These are phyloP conservation scores for Neonectria hederae DNA, from an alignment of 2,329 filamentous ascomycete species.

Conservation along the genomic window DNA sequence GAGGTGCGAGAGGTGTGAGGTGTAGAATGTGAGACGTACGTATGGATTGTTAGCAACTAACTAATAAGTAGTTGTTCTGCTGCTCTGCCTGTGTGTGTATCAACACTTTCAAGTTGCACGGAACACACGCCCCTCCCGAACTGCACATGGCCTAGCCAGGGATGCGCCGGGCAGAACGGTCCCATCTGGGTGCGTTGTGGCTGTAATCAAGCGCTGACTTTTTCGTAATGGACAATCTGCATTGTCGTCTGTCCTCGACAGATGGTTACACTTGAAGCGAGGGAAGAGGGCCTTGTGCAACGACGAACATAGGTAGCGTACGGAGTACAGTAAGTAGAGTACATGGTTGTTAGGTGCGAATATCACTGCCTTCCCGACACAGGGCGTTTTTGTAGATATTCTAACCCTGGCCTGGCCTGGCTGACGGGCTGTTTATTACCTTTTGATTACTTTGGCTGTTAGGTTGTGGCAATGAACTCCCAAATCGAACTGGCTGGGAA, in stretches of 20 bases:
- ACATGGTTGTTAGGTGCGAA: no score
- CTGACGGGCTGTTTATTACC: no score
- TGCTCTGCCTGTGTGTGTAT: no score
- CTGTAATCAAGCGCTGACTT: conserved; percentile 24
- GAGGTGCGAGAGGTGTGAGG: conserved; percentile 10
- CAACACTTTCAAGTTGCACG: background rate
- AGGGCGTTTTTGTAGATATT: background rate
- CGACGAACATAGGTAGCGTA: background rate
- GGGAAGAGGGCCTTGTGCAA: background rate
- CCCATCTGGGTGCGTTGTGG: background rate
- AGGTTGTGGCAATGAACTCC: background rate
- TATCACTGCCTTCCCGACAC: background rate
- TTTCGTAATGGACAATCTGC: background rate
- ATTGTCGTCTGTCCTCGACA: conserved; percentile 11
- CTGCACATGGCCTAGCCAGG: conserved; percentile 31
- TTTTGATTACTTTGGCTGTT: no score
- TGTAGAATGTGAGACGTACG: conserved; percentile 9
- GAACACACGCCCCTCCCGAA: background rate
- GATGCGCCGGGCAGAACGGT: conserved; percentile 9
- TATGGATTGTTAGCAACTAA: background rate
- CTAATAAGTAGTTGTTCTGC: no score
- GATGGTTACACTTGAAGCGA: background rate
- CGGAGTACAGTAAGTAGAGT: no score
- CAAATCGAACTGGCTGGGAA: background rate
- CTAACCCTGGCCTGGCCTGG: background rate